Base-by-base conservation (phyloP, 768 basidiomycete genomes). In the Rhizopogon rudus region DNA sequence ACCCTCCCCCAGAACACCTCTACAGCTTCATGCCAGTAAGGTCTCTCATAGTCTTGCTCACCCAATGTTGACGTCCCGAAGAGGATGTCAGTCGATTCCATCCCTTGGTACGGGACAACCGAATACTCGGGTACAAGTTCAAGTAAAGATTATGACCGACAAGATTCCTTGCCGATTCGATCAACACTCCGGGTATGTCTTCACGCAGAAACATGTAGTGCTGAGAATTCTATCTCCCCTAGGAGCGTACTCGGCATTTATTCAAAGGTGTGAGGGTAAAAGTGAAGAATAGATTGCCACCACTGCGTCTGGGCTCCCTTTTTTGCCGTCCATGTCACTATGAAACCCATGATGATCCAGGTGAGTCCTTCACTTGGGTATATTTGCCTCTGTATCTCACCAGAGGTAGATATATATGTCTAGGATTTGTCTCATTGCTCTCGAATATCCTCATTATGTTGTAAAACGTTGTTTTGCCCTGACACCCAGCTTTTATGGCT, bases 401-500 rank as follows among this genome's bases (percentile, higher is more conserved):
- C 9, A 9, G 8, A 49, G 17, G 5, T 16, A 49, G 48, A 49
- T 37, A 22, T 37, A 16, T 49, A 22, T 49, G 2, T 37, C 48
- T 49, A 37, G 35, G 35, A 49, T 25, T 37, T 37, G 25, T 22
- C 48, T 3, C 25, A 13, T 22, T 49, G 20, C 35, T 37, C 48
- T 22, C 20, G 20, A 22, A 35, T 35, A 9, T 2, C 6, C 14
- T 49, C 20, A 31, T 16, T 20, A 14, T 49, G 35, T 25, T 46
- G 35, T n/a, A 20, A 48, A 33, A 13, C 31, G 14, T 48, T 35
- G 7, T 22, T 45, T 31, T 31, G 6, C 6, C 45, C 29, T 12
- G n/a, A 28, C 93, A 97, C 73, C 12, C 35, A 37, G 12, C 35
- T 37, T 37, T 12, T 12, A 37, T 37, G 12, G 35, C 35, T 37